Evolutionary conservation across 2,329 filamentous ascomycete genomes (phyloP).

Genomic region (Thelonectria olida): DNA sequence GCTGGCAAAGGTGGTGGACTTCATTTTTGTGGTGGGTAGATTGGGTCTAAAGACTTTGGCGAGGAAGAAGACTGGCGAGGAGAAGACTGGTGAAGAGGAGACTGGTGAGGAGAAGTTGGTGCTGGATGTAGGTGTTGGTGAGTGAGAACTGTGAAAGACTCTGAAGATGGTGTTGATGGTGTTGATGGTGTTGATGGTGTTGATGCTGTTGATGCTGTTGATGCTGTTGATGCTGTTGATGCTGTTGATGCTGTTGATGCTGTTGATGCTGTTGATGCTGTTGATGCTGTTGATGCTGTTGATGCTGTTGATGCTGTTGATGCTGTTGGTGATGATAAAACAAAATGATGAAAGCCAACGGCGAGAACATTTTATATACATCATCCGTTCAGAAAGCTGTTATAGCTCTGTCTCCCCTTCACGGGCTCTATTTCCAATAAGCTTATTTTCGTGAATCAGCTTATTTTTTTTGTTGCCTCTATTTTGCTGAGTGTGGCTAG

Average conservation of each 20-base stretch:
- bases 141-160: background rate
- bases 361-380: background rate
- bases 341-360: background rate
- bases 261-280: too few species aligned
- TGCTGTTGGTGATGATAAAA: background rate
- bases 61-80: too few species aligned
- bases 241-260: too few species aligned
- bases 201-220: too few species aligned
- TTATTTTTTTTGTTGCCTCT: background rate
- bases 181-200: too few species aligned
- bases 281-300: too few species aligned
- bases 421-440: background rate
- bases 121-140: background rate
- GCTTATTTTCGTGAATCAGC: background rate
- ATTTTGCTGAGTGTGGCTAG: background rate
- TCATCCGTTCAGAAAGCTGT: background rate
- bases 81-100: background rate
- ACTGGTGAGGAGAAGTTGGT: background rate
- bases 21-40: conserved; percentile 5
- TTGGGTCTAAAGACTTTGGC: background rate
- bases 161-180: background rate
- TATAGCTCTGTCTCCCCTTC: background rate
- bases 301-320: too few species aligned
- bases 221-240: too few species aligned
- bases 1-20: conserved; percentile 1